Evolutionary conservation across 345 rosid genomes (phyloP).

Genomic region (Rhizophora mangle): DNA sequence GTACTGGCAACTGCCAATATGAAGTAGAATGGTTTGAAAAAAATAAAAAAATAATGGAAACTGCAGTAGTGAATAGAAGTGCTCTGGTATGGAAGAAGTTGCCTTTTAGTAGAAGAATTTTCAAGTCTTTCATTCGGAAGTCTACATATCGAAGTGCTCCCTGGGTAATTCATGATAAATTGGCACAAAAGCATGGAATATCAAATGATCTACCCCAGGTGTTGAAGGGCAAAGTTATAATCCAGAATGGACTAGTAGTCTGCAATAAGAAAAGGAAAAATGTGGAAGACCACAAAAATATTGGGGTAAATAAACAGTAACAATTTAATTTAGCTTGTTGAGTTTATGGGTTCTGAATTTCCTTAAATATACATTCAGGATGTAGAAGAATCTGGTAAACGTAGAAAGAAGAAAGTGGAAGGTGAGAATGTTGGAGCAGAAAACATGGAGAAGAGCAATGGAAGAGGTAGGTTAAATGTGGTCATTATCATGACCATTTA

Average conservation of each 20-base stretch:
- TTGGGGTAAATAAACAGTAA: constrained; percentile 22
- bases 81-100: constrained; percentile 67
- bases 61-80: constrained; percentile 45
- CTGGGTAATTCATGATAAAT: constrained; percentile 75
- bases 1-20: constrained; percentile 40
- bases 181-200: constrained; percentile 63
- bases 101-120: constrained; percentile 68
- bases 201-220: constrained; percentile 65
- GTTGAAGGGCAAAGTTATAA: constrained; percentile 45
- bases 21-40: constrained; percentile 72
- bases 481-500: background rate
- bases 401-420: constrained; percentile 59
- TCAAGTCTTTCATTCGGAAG: constrained; percentile 90
- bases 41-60: constrained; percentile 48
- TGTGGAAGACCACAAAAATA: constrained; percentile 31
- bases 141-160: constrained; percentile 80
- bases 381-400: constrained; percentile 40
- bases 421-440: constrained; percentile 36
- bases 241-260: constrained; percentile 62
- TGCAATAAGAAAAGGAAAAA: constrained; percentile 45
- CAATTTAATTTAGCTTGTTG: constrained; percentile 5
- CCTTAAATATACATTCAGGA: constrained; percentile 43
- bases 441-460: constrained; percentile 23
- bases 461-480: constrained; percentile 22
- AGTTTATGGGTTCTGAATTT: constrained; percentile 8